phyloP scores from a whole-genome alignment of 2,329 filamentous ascomycete genomes.

The Fusarium coicis region DNA sequence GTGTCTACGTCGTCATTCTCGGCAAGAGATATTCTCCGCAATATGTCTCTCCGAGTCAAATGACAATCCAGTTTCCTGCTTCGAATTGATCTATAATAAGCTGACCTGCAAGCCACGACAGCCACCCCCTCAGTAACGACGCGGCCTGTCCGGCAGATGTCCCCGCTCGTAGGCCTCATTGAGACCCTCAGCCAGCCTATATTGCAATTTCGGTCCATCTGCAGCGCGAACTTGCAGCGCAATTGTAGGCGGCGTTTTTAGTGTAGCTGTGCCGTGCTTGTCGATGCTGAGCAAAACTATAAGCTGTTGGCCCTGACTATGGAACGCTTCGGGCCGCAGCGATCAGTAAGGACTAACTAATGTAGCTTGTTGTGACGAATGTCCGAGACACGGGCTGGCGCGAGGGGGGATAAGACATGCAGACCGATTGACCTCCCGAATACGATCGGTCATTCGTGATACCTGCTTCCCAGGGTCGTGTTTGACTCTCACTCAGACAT shows the following conservation, averaged over 20 bases:
- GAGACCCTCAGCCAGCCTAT: background rate
- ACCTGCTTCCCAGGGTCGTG: accelerated
- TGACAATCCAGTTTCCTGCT: background rate
- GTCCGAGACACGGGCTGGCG: background rate
- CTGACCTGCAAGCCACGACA: background rate
- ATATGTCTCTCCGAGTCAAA: background rate
- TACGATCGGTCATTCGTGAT: background rate
- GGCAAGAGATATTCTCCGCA: background rate
- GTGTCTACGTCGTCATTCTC: background rate
- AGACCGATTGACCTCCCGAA: background rate
- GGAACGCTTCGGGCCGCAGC: conserved; percentile 9
- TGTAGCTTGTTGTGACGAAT: background rate
- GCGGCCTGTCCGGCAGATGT: background rate
- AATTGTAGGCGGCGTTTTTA: background rate
- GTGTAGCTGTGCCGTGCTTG: background rate
- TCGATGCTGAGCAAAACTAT: background rate
- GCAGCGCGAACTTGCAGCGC: accelerated
- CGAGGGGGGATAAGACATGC: background rate
- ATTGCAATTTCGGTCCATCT: background rate
- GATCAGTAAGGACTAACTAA: background rate
- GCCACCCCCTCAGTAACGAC: conserved; percentile 1
- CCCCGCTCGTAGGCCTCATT: background rate
- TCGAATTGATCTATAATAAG: background rate
- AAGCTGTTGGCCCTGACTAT: background rate
- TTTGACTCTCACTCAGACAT: background rate